These are phyloP conservation scores for Hymenoscyphus albidus DNA, from an alignment of 2,329 filamentous ascomycete genomes.

Conservation along the genomic window DNA sequence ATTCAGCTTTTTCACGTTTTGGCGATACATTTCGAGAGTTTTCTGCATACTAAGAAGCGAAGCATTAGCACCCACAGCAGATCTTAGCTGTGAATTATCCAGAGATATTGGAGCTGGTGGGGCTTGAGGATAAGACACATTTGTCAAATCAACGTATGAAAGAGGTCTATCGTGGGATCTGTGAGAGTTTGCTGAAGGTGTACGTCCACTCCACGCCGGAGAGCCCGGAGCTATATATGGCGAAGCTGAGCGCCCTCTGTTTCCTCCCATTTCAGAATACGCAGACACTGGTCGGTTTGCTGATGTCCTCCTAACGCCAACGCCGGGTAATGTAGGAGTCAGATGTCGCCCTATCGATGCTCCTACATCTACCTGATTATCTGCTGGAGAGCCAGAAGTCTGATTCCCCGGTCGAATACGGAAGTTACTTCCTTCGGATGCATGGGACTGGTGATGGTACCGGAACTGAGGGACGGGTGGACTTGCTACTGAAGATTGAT, in stretches of 20 bases:
- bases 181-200: slow-evolving; percentile 32
- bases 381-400: slow-evolving; percentile 17
- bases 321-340: slow-evolving; percentile 51
- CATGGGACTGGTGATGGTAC: slow-evolving; percentile 53
- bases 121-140: slow-evolving; percentile 40
- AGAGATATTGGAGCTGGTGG: slow-evolving; percentile 42
- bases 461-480: slow-evolving; percentile 52
- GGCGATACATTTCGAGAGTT: slow-evolving; percentile 95
- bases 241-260: slow-evolving; percentile 57
- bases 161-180: slow-evolving; percentile 32
- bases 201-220: slow-evolving; percentile 29
- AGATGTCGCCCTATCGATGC: slow-evolving; percentile 57
- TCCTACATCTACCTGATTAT: slow-evolving; percentile 42
- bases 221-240: slow-evolving; percentile 29
- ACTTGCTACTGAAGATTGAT: slow-evolving; percentile 16
- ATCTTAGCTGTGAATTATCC: slow-evolving; percentile 77
- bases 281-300: slow-evolving; percentile 69
- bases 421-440: slow-evolving; percentile 39
- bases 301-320: slow-evolving; percentile 51
- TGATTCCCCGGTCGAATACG: slow-evolving; percentile 15
- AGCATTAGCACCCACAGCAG: slow-evolving; percentile 80
- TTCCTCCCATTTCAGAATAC: slow-evolving; percentile 68
- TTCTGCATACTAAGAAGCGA: slow-evolving; percentile 88
- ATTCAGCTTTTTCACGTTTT: slow-evolving; percentile 95
- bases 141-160: slow-evolving; percentile 51